Evolutionary conservation across 805 yeast species (phyloP).

Genomic region (Scheffersomyces ergatensis): DNA sequence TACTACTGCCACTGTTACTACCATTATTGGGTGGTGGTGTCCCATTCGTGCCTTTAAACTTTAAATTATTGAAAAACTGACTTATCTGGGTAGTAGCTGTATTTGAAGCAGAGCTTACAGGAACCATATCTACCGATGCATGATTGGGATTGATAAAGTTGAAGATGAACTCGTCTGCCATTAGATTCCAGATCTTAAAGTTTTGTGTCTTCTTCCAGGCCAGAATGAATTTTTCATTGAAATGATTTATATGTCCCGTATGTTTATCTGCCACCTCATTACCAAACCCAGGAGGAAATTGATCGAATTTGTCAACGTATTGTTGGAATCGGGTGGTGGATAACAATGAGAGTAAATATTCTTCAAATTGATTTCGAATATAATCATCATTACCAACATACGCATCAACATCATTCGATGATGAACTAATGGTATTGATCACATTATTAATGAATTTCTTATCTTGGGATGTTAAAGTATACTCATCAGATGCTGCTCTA

Average conservation of each 20-base stretch:
- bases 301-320: constrained; percentile 42
- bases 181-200: constrained; percentile 37
- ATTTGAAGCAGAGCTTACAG: constrained; percentile 1
- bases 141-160: constrained; percentile 42
- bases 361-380: constrained; percentile 85
- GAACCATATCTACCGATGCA: constrained; percentile 14
- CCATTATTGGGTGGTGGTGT: not conserved
- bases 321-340: constrained; percentile 69
- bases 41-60: constrained; percentile 6
- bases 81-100: constrained; percentile 10
- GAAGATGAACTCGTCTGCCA: constrained; percentile 44
- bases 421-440: constrained; percentile 44
- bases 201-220: constrained; percentile 34
- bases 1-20: constrained; percentile 1
- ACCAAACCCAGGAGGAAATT: constrained; percentile 41
- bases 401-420: constrained; percentile 27
- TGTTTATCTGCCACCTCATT: constrained; percentile 7
- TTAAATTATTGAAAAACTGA: constrained; percentile 24
- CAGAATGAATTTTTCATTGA: constrained; percentile 28
- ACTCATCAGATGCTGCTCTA: constrained; percentile 22
- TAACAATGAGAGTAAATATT: constrained; percentile 74
- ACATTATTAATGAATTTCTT: constrained; percentile 71
- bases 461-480: constrained; percentile 47
- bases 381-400: constrained; percentile 68
- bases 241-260: constrained; percentile 28